Conservation (phyloP, 1,284 basidiomycete species). For the Rhodotorula sp. region DNA sequence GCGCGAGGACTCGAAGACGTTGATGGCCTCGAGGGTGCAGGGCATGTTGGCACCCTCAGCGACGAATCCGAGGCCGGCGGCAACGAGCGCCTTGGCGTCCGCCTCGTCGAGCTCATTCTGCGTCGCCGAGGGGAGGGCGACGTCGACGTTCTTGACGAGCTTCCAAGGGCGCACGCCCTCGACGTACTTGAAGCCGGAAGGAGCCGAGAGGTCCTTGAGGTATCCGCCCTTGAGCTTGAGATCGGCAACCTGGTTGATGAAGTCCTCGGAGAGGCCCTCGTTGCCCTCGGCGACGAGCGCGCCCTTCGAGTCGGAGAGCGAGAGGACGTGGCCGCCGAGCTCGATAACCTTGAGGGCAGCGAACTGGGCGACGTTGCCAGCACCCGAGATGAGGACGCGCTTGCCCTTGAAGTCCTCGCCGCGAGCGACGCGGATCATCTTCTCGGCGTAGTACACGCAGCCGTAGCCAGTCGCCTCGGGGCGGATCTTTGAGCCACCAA, state of each 20-base stretch:
- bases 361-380: conserved; percentile 53
- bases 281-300: conserved; percentile 60
- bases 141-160: conserved; percentile 65
- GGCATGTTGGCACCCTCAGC: conserved; percentile 62
- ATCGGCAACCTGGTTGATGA: conserved; percentile 60
- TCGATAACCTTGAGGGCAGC: conserved; percentile 77
- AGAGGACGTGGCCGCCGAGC: conserved; percentile 70
- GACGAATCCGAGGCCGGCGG: conserved; percentile 68
- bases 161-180: conserved; percentile 71
- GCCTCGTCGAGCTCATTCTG: conserved; percentile 73
- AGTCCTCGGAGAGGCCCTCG: conserved; percentile 62
- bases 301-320: conserved; percentile 77
- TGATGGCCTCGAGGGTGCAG: conserved; percentile 61
- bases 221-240: conserved; percentile 66
- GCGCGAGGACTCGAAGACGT: conserved; percentile 63
- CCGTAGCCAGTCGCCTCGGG: conserved; percentile 65
- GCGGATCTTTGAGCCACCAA: conserved; percentile 70
- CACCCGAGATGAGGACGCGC: conserved; percentile 66
- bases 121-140: conserved; percentile 72
- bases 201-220: conserved; percentile 57
- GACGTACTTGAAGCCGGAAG: conserved; percentile 63
- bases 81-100: conserved; percentile 69
- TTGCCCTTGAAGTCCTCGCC: conserved; percentile 55
- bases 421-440: conserved; percentile 35
- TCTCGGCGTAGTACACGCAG: conserved; percentile 37